Base-by-base conservation (phyloP, 2,329 filamentous ascomycete species). In the Arthrobotrys musiformis region DNA sequence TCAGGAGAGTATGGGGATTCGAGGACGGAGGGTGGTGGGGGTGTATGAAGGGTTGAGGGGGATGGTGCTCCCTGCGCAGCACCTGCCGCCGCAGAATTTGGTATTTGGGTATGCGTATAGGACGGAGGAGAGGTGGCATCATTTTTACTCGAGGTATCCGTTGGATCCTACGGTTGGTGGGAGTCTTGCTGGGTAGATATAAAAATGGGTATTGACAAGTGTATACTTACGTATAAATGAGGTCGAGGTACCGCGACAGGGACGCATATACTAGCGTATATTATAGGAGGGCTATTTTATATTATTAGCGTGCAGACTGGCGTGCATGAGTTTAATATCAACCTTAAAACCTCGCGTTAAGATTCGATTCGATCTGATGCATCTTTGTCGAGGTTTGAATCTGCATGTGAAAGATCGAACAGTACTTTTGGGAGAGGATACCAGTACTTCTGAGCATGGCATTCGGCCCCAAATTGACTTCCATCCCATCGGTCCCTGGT, bases 311-410 rank as follows among this genome's bases (percentile, higher is more conserved):
- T 24, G 24, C 4, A 26, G 19, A 13, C 11, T 6, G 52, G 19
- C 33, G 7, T 40, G 54, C 54, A 58, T 58, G 33, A 58, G 40
- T 37, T 37, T 26, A 58, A 26, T 58, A 17, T 56, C 28, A 50
- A 58, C 24, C 19, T 37, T 24, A 37, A 58, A 13, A 7, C 40
- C 26, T 24, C n/a, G n/a, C n/a, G n/a, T n/a, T n/a, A n/a, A 40
- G 54, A 58, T 58, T 33, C 54, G 54, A 58, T 8, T 19, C 26
- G 11, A 2, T 24, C 13, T 9, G n/a, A 56, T 35, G 17, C 28
- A 22, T 56, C 7, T 56, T 56, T 11, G 15, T 13, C n/a, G n/a
- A n/a, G n/a, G n/a, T n/a, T n/a, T n/a, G n/a, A n/a, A n/a, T n/a
- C n/a, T n/a, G n/a, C n/a, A n/a, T n/a, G n/a, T n/a, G n/a, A n/a